phyloP scores from a whole-genome alignment of 2,329 filamentous ascomycete genomes.

The Colletotrichum sp. region DNA sequence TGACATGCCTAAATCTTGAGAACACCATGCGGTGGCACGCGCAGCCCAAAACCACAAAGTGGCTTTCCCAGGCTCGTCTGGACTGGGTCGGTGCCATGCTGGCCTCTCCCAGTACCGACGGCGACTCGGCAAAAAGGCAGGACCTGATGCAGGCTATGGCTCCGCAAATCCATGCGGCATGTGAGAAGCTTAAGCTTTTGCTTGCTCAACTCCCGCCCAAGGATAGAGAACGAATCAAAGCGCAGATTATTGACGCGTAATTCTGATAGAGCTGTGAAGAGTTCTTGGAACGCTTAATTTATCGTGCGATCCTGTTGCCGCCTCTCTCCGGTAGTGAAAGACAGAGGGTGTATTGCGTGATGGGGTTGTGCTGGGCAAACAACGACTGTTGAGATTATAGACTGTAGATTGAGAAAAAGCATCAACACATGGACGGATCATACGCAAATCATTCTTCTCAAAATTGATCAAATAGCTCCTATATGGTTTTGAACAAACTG shows the following conservation, averaged over 20 bases:
- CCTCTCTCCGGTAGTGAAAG: background rate
- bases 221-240: rapidly evolving
- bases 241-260: background rate
- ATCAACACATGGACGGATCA: no score
- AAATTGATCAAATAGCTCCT: no score
- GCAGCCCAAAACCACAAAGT: background rate
- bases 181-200: background rate
- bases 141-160: background rate
- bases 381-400: no score
- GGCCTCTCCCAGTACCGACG: background rate
- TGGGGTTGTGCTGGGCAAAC: no score
- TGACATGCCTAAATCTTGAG: background rate
- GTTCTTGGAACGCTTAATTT: background rate
- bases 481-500: no score
- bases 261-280: background rate
- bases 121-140: background rate
- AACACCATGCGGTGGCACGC: background rate
- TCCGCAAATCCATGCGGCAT: background rate
- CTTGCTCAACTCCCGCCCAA: background rate
- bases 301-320: background rate
- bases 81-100: background rate
- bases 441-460: no score
- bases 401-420: no score
- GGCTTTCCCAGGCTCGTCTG: background rate
- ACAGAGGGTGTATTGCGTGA: no score